Conservation (phyloP, 306 rosid species). For the Glycine latifolia region DNA sequence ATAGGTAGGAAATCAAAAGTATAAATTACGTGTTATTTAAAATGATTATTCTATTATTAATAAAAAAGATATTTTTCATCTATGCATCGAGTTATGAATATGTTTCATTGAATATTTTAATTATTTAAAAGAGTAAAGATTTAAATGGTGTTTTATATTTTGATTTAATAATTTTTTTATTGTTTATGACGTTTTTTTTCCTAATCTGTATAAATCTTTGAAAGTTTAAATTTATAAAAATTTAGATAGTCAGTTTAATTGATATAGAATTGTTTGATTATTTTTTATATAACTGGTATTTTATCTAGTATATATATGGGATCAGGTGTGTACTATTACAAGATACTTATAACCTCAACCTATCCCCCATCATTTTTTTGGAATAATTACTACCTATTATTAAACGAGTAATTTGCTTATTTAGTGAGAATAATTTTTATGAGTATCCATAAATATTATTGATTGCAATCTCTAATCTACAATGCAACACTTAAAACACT, state of each 20-base stretch:
- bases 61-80: background rate
- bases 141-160: background rate
- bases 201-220: background rate
- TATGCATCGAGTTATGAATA: background rate
- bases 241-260: background rate
- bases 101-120: background rate
- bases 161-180: background rate
- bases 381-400: no score
- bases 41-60: background rate
- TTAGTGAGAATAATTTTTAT: no score
- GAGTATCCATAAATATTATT: no score
- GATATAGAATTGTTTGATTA: background rate
- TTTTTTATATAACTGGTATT: background rate
- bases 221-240: background rate
- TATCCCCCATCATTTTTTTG: no score
- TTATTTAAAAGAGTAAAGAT: background rate
- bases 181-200: background rate
- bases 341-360: no score
- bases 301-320: background rate
- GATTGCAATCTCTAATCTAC: no score
- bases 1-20: background rate
- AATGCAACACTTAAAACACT: no score
- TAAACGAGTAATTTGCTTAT: no score
- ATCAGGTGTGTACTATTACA: no score
- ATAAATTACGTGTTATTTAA: background rate